These are phyloP conservation scores for Xerocomus potaroensis DNA, from an alignment of 768 basidiomycete genomes.

Conservation along the genomic window DNA sequence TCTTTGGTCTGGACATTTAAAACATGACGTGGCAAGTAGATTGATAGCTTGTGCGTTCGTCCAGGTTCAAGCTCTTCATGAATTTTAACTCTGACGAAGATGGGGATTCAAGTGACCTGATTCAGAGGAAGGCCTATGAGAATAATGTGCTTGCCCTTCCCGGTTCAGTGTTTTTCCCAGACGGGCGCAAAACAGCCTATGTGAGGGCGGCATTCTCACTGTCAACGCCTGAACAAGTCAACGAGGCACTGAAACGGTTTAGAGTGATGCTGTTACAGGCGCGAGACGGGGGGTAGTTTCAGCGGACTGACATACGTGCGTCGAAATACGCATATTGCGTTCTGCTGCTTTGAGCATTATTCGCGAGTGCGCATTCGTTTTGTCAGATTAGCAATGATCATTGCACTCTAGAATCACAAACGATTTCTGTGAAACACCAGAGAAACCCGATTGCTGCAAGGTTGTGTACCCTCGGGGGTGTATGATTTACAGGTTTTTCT, in stretches of 20 bases:
- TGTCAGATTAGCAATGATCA: not conserved
- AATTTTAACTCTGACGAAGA: slow-evolving; percentile 32
- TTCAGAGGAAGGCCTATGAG: slow-evolving; percentile 69
- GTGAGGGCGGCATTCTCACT: slow-evolving; percentile 86
- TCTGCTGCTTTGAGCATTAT: not conserved
- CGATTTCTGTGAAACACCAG: not conserved
- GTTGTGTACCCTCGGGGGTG: not conserved
- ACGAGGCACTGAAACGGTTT: slow-evolving; percentile 68
- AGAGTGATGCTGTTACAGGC: slow-evolving; percentile 34
- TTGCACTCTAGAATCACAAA: not conserved
- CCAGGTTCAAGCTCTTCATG: slow-evolving; percentile 70
- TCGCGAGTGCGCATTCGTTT: not conserved
- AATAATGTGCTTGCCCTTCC: slow-evolving; percentile 88
- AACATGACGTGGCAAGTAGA: slow-evolving; percentile 5
- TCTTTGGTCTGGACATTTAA: slow-evolving; percentile 8
- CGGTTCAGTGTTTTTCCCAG: slow-evolving; percentile 80
- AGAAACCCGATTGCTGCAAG: no score
- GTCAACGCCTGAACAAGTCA: slow-evolving; percentile 59
- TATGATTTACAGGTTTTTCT: not conserved
- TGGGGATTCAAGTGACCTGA: slow-evolving; percentile 69
- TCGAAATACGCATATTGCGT: not conserved
- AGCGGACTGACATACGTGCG: not conserved
- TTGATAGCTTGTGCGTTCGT: slow-evolving; percentile 13
- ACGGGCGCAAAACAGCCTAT: slow-evolving; percentile 62
- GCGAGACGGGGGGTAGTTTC: slow-evolving; percentile 9